Evolutionary conservation across 23 red algal species (phyloP).

Genomic region (Agarophyton chilense): DNA sequence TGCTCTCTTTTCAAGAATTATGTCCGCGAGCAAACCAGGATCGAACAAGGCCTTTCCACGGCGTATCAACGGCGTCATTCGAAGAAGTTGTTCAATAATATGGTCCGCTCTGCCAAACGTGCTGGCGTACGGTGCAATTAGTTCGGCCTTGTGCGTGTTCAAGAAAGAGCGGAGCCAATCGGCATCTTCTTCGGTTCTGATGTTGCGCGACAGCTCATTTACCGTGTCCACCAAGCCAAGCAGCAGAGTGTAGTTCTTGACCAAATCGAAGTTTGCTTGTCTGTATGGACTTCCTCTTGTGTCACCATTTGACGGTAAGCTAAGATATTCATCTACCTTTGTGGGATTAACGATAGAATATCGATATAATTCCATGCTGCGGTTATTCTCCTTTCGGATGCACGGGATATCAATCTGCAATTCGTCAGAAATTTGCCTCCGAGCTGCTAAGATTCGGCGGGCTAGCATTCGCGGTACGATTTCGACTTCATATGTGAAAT

Average conservation of each 20-base stretch:
- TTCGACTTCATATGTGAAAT: slow-evolving; percentile 52
- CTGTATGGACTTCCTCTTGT: slow-evolving; percentile 43
- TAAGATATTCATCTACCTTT: slow-evolving; percentile 11
- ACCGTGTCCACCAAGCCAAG: slow-evolving; percentile 38
- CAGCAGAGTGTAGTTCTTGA: slow-evolving; percentile 53
- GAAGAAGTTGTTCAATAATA: slow-evolving; percentile 35
- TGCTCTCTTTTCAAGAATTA: slow-evolving; percentile 24
- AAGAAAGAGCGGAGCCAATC: slow-evolving; percentile 37
- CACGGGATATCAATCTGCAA: slow-evolving; percentile 22
- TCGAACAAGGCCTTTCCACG: slow-evolving; percentile 43
- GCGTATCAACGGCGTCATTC: slow-evolving; percentile 19
- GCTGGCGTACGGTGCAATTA: slow-evolving; percentile 36
- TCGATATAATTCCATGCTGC: slow-evolving; percentile 31
- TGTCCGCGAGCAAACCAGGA: slow-evolving; percentile 35
- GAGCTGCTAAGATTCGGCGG: slow-evolving; percentile 42
- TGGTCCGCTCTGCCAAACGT: slow-evolving; percentile 35
- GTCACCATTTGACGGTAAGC: slow-evolving; percentile 28
- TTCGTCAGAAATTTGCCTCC: slow-evolving; percentile 57
- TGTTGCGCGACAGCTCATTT: neutral
- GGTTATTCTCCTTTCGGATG: slow-evolving; percentile 33
- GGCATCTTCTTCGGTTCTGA: slow-evolving; percentile 12
- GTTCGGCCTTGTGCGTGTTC: neutral
- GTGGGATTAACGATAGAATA: slow-evolving; percentile 13
- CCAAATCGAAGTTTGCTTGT: slow-evolving; percentile 59
- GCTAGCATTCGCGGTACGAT: slow-evolving; percentile 57